These are phyloP conservation scores for Mycena sp. DNA, from an alignment of 1,284 basidiomycete genomes.

Conservation along the genomic window DNA sequence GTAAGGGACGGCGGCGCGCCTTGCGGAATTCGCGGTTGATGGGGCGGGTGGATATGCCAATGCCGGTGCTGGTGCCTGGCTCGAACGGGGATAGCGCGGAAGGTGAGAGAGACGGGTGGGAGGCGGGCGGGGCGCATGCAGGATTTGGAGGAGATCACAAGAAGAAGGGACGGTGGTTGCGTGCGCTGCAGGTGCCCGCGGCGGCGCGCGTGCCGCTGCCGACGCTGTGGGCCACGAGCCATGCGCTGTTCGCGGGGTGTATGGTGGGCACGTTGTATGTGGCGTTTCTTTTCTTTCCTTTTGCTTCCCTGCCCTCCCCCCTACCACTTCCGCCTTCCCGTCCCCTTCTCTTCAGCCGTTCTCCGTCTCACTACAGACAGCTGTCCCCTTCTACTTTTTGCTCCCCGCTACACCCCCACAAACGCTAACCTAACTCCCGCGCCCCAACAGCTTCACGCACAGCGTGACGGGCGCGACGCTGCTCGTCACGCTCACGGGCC, in stretches of 20 bases:
- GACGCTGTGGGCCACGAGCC: constrained; percentile 80
- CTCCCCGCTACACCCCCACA: too few relatives aligned
- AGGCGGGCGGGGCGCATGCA: constrained; percentile 25
- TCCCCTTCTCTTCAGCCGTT: too few relatives aligned
- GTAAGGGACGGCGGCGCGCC: not conserved
- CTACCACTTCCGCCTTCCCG: not conserved
- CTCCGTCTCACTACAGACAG: too few relatives aligned
- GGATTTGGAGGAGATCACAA: too few relatives aligned
- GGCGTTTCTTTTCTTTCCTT: not conserved
- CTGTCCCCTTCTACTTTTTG: too few relatives aligned
- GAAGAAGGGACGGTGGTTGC: constrained; percentile 34
- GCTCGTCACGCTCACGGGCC: constrained; percentile 74
- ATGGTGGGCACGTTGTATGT: constrained; percentile 82
- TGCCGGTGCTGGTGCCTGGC: too few relatives aligned
- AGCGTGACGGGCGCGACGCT: constrained; percentile 69
- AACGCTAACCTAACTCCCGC: too few relatives aligned
- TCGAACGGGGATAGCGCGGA: too few relatives aligned
- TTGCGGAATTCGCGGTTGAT: constrained; percentile 19
- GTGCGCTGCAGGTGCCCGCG: constrained; percentile 42
- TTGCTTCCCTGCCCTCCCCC: not conserved
- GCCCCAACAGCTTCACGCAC: constrained; percentile 66
- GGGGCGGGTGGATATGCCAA: constrained; percentile 8
- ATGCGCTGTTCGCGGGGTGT: constrained; percentile 72
- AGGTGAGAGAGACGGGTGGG: not conserved
- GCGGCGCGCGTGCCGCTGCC: constrained; percentile 65